A percentile compares a stretch with the other conserved stretches of the same genome.
phyloP scores from a whole-genome alignment of 116 monocot species.

The Posidonia oceanica region DNA sequence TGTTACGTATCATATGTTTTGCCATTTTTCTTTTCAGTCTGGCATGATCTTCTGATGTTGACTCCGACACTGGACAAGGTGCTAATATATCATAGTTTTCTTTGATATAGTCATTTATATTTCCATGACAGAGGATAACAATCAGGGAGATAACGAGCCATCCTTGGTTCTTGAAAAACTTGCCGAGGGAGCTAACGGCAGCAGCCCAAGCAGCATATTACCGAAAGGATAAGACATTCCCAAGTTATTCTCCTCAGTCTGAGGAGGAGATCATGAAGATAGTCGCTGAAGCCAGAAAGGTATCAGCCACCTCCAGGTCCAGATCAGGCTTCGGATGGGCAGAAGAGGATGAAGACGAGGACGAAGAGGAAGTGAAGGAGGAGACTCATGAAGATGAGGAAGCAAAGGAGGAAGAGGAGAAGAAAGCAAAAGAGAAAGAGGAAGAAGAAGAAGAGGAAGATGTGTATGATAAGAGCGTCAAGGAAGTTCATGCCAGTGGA shows the following conservation, averaged over 20 bases:
- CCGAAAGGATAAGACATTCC: constrained; percentile 36
- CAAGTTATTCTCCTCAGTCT: constrained; percentile 46
- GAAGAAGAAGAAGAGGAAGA: constrained; percentile 13
- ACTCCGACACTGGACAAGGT: too few relatives aligned
- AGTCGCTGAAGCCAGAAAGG: constrained; percentile 40
- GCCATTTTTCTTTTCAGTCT: too few relatives aligned
- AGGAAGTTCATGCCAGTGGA: constrained; percentile 64
- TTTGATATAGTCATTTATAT: too few relatives aligned
- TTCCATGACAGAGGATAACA: constrained; percentile 47
- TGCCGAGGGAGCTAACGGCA: constrained; percentile 72
- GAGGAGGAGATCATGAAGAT: constrained; percentile 74
- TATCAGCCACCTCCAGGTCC: constrained; percentile 25
- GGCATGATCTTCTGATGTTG: too few relatives aligned
- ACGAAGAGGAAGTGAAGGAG: constrained; percentile 14
- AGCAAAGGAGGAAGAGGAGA: constrained; percentile 6
- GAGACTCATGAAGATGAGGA: constrained; percentile 1
- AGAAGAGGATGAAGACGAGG: constrained; percentile 49
- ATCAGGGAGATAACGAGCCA: constrained; percentile 71
- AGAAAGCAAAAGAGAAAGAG: constrained; percentile 19
- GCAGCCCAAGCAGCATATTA: constrained; percentile 54
- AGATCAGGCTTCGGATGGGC: constrained; percentile 39
- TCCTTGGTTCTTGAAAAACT: constrained; percentile 86
- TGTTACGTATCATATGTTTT: too few relatives aligned
- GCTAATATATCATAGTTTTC: too few relatives aligned
- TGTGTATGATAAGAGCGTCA: constrained; percentile 67